Evolutionary conservation across 73 alveolate genomes (phyloP).

Genomic region (Symbiodinium pilosum): DNA sequence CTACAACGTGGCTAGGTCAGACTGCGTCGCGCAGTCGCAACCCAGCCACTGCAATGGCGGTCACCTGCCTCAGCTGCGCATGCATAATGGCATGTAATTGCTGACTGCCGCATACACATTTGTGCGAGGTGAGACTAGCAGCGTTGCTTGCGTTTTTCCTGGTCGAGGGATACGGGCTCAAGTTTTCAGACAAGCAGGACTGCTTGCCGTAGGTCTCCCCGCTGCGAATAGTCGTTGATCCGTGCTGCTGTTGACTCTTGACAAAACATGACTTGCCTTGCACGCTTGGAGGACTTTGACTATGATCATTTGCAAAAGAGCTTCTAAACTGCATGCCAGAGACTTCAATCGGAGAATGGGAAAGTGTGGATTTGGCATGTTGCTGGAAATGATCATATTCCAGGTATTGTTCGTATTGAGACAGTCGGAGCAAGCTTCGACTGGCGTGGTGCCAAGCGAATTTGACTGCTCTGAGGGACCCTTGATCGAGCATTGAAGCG

Average conservation of each 20-base stretch:
- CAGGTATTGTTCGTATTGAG: conserved; percentile 73
- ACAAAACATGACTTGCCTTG: too few relatives aligned
- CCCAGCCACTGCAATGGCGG: background rate
- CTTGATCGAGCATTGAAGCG: too few relatives aligned
- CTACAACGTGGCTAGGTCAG: too few relatives aligned
- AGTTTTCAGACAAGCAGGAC: conserved; percentile 1
- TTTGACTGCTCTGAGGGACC: too few relatives aligned
- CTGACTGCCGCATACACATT: too few relatives aligned
- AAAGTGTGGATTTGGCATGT: background rate
- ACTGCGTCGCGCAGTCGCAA: too few relatives aligned
- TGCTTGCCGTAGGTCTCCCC: too few relatives aligned
- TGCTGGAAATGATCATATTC: too few relatives aligned
- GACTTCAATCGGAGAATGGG: too few relatives aligned
- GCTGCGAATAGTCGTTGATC: too few relatives aligned
- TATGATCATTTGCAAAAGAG: conserved; percentile 74
- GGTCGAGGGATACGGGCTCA: background rate
- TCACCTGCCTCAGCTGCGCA: background rate
- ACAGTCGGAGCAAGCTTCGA: conserved; percentile 94
- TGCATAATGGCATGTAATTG: background rate
- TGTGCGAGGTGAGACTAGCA: background rate
- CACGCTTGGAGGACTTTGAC: conserved; percentile 24
- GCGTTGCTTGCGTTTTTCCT: background rate
- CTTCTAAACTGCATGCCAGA: background rate
- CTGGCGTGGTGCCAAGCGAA: conserved; percentile 44
- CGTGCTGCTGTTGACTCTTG: too few relatives aligned